These are phyloP conservation scores for Pleoardoris graminearum DNA, from an alignment of 2,329 filamentous ascomycete genomes.

Conservation along the genomic window DNA sequence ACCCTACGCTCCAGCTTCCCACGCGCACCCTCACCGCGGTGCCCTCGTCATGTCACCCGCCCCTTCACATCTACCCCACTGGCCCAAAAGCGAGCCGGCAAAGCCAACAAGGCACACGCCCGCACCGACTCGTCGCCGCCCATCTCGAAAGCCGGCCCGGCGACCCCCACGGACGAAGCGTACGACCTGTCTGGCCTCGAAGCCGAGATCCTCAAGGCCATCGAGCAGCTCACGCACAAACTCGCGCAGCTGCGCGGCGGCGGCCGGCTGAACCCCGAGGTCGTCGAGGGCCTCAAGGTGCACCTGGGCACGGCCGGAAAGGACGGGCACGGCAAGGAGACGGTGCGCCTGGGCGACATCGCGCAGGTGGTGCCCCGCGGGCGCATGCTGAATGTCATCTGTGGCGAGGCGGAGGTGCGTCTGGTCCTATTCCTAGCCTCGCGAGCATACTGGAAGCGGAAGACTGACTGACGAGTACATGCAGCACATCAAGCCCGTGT, in stretches of 20 bases:
- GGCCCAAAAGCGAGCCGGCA: slow-evolving; percentile 58
- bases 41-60: slow-evolving; percentile 16
- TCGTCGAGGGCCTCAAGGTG: slow-evolving; percentile 65
- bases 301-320: slow-evolving; percentile 52
- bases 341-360: slow-evolving; percentile 61
- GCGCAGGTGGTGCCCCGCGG: slow-evolving; percentile 70
- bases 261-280: slow-evolving; percentile 64
- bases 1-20: slow-evolving; percentile 7
- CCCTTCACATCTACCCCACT: slow-evolving; percentile 50
- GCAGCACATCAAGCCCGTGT: slow-evolving; percentile 60
- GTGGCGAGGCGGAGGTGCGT: slow-evolving; percentile 65
- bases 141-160: slow-evolving; percentile 21
- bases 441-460: neutral
- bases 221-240: slow-evolving; percentile 63
- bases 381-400: slow-evolving; percentile 63
- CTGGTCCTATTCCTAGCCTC: neutral
- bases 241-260: slow-evolving; percentile 65
- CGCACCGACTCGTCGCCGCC: slow-evolving; percentile 42
- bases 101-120: slow-evolving; percentile 50
- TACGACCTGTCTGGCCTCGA: slow-evolving; percentile 64
- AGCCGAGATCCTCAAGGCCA: slow-evolving; percentile 57
- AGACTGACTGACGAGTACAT: slow-evolving; percentile 3
- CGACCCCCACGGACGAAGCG: slow-evolving; percentile 56
- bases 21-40: slow-evolving; percentile 14
- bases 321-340: slow-evolving; percentile 48